Evolutionary conservation across 805 yeast genomes (phyloP).

Genomic region (Wickerhamomyces sydowiorum): DNA sequence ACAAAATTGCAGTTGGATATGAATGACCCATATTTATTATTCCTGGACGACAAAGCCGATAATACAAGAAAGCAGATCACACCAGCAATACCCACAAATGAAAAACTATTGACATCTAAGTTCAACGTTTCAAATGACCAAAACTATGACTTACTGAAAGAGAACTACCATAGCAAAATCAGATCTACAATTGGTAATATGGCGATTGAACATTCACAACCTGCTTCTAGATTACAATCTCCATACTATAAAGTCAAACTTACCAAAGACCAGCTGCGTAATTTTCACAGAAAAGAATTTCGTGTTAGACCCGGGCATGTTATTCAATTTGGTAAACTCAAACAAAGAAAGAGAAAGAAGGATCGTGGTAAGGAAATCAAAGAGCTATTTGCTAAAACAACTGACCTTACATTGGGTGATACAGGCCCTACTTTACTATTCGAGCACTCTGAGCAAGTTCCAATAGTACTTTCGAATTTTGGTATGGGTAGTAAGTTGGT

Average conservation of each 20-base stretch:
- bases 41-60: conserved; percentile 41
- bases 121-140: conserved; percentile 87
- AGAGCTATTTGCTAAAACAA: conserved; percentile 64
- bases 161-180: conserved; percentile 84
- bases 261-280: conserved; percentile 60
- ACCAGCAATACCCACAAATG: conserved; percentile 43
- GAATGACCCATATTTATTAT: conserved; percentile 80
- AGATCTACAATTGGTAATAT: conserved; percentile 90
- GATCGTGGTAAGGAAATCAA: conserved; percentile 79
- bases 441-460: conserved; percentile 90
- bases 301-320: conserved; percentile 71
- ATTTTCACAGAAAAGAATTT: conserved; percentile 77
- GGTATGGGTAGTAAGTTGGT: conserved; percentile 96
- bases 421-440: conserved; percentile 68
- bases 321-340: conserved; percentile 70
- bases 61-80: conserved; percentile 7
- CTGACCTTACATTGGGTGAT: conserved; percentile 81
- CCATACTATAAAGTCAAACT: conserved; percentile 85
- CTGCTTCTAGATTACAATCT: conserved; percentile 80
- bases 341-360: conserved; percentile 77
- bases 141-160: conserved; percentile 75
- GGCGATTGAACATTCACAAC: conserved; percentile 85
- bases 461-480: conserved; percentile 74
- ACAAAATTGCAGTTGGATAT: conserved; percentile 56
- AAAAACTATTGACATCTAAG: conserved; percentile 48